A percentile compares a stretch with the other conserved stretches of the same genome.
phyloP scores from a whole-genome alignment of 495 filamentous ascomycete species.

The Cenococcum geophilum region DNA sequence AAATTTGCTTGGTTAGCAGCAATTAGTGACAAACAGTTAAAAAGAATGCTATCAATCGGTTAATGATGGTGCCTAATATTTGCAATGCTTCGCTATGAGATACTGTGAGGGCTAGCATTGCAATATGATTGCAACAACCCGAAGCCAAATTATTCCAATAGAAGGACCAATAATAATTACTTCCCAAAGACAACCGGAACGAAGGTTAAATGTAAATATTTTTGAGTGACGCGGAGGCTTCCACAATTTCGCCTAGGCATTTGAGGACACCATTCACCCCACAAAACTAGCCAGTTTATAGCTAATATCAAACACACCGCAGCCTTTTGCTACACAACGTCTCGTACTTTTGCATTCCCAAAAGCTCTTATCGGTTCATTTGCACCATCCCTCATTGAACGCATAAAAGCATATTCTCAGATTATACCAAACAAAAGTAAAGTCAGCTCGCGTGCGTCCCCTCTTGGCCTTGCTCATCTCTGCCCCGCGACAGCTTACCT shows the following conservation, averaged over 20 bases:
- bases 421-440: neutral
- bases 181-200: no score
- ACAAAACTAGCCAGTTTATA: neutral
- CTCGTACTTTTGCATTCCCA: neutral
- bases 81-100: no score
- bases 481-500: neutral
- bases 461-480: neutral
- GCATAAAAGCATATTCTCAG: neutral
- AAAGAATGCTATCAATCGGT: neutral
- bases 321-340: neutral
- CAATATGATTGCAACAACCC: no score
- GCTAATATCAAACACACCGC: neutral
- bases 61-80: no score
- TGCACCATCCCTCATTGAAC: neutral
- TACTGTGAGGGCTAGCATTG: no score
- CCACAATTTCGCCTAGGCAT: neutral
- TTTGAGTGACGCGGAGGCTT: neutral
- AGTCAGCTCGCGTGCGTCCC: neutral
- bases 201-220: neutral
- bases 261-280: slow-evolving; percentile 2
- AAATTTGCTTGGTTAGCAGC: neutral
- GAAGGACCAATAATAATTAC: no score
- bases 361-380: neutral
- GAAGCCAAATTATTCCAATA: no score
- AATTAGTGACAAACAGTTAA: neutral